Base-by-base conservation (phyloP, 768 basidiomycete genomes). In the Mycena rebaudengoi region DNA sequence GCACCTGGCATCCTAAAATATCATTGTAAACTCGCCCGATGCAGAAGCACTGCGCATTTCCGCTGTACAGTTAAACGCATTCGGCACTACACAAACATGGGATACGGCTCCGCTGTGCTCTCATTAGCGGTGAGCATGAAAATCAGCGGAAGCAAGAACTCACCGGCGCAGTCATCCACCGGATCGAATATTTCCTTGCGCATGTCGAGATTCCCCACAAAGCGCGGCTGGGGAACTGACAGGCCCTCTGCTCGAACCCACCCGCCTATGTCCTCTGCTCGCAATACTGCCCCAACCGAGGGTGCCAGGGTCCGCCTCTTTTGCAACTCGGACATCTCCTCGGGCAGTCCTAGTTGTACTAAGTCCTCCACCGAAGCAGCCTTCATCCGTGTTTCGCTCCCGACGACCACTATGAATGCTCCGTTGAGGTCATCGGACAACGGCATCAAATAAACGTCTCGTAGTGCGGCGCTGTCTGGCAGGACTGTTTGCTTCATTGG, bases 171-270 rank as follows among this genome's bases (percentile, higher is more conserved):
- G 45, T 72, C 71, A 35, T 70, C 71, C 7, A 67, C 73, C 1
- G 71, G 66, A 54, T 74, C 60, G 52, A 74, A 74, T 26, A 65
- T 66, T 51, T 75, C 74, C 40, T 61, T 26, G n/a, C 64, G 69
- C 29, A 33, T 62, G 26, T 74, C 71, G 13, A 75, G 55, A n/a
- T 68, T 61, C 25, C 70, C 73, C 29, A 72, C 71, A 26, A 69
- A 67, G 26, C 67, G 16, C 37, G 64, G 60, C 7, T 48, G 54
- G 11, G 69, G 71, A 7, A 71, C 16, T 28, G 59, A 55, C 0
- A 28, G 53, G 10, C 61, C 54, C 20, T 59, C 41, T 13, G 67
- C 55, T 26, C 46, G 53, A 21, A 28, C 29, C 74, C 74, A 75
- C 14, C 69, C 73, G 5, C 72, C 72, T 8, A 75, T 28, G 46